These are phyloP conservation scores for Yarrowia divulgata DNA, from an alignment of 805 yeast species.

Conservation along the genomic window DNA sequence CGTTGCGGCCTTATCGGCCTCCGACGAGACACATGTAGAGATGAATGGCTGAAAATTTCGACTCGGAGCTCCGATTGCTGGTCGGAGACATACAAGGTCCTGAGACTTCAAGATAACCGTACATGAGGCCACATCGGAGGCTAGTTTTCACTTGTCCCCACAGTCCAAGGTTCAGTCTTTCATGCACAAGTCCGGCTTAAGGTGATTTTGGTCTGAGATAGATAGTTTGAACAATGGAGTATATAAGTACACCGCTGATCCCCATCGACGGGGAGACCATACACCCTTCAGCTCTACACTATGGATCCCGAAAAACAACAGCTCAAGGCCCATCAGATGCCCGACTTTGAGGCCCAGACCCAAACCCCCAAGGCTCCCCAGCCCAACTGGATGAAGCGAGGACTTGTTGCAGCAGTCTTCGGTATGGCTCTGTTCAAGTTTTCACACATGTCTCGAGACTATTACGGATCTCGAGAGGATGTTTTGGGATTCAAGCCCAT, in stretches of 20 bases:
- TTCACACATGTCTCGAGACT: slow-evolving; percentile 7
- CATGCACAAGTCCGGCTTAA: slow-evolving; percentile 21
- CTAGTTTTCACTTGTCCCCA: not conserved
- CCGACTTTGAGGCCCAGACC: slow-evolving; percentile 20
- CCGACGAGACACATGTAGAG: not conserved
- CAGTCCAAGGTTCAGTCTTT: slow-evolving; percentile 1
- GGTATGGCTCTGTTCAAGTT: slow-evolving; percentile 15
- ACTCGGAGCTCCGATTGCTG: too few species aligned
- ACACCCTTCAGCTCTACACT: not conserved
- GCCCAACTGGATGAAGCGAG: slow-evolving; percentile 31
- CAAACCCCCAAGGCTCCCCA: not conserved
- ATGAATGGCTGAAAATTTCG: not conserved
- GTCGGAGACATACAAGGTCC: too few species aligned
- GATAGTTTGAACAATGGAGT: not conserved
- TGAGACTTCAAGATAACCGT: not conserved
- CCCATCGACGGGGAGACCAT: not conserved
- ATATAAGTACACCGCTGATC: slow-evolving; percentile 15
- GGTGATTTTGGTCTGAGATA: slow-evolving; percentile 12
- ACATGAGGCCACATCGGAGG: not conserved
- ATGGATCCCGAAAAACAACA: slow-evolving; percentile 33
- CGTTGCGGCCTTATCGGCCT: not conserved
- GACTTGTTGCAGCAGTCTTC: slow-evolving; percentile 10
- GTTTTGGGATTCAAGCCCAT: slow-evolving; percentile 16
- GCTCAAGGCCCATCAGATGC: slow-evolving; percentile 6
- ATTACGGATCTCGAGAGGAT: not conserved